A percentile compares a stretch with the other conserved stretches of the same genome.
phyloP scores from a whole-genome alignment of 257 asterid species.

The Coffea canephora region DNA sequence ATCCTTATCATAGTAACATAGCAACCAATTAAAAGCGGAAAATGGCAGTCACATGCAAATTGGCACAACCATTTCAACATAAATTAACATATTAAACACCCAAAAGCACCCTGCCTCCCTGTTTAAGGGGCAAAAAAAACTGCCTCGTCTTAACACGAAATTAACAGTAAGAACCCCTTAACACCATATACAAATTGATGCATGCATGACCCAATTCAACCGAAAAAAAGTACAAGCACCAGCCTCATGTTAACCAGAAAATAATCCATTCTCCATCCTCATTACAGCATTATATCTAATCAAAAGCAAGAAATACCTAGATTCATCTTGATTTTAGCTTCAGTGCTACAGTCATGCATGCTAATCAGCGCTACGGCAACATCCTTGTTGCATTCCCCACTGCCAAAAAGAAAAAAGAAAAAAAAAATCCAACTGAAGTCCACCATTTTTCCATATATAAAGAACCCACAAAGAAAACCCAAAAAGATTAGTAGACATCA shows the following conservation, averaged over 20 bases:
- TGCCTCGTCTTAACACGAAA: background rate
- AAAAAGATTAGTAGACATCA: background rate
- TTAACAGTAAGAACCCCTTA: background rate
- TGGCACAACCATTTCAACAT: background rate
- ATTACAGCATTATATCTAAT: background rate
- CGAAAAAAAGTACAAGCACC: background rate
- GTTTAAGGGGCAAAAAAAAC: too few relatives aligned
- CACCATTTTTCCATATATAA: background rate
- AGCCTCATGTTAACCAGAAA: background rate
- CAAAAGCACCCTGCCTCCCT: background rate
- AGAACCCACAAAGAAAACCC: background rate
- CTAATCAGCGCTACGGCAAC: conserved; percentile 77
- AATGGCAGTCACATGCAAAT: background rate
- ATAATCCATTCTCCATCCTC: background rate
- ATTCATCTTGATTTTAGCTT: conserved; percentile 76
- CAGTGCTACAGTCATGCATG: conserved; percentile 76
- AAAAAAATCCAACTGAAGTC: background rate
- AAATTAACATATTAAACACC: background rate
- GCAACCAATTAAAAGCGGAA: background rate
- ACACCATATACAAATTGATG: background rate
- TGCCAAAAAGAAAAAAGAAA: conserved; percentile 16
- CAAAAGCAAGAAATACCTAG: conserved; percentile 41
- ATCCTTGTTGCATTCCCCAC: conserved; percentile 68
- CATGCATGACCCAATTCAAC: background rate
- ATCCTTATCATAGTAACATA: background rate